Percentiles rank a stretch among this genome's conserved stretches.
Evolutionary conservation across 2,329 filamentous ascomycete genomes (phyloP).

Genomic region (Lizonia empirigonia): DNA sequence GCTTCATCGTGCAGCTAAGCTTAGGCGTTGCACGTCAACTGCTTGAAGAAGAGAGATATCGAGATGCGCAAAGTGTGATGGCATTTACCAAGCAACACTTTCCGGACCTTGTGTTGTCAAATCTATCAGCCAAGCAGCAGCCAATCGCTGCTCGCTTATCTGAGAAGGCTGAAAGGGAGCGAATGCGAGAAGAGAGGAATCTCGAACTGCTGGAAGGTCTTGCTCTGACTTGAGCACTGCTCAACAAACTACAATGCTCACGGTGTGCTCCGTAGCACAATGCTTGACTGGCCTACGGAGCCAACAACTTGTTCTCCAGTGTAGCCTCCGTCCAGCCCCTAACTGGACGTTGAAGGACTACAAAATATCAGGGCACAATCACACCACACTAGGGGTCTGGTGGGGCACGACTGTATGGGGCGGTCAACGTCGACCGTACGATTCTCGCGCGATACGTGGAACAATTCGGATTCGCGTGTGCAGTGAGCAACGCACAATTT

Average conservation of each 20-base stretch:
- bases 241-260: background rate
- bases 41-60: slow-evolving; percentile 35
- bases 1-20: slow-evolving; percentile 39
- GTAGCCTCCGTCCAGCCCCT: background rate
- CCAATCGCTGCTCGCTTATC: background rate
- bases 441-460: background rate
- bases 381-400: background rate
- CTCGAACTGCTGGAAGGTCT: slow-evolving; percentile 37
- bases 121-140: slow-evolving; percentile 6
- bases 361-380: background rate
- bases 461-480: background rate
- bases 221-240: slow-evolving; percentile 21
- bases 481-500: background rate
- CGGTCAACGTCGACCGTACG: background rate
- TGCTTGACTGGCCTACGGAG: background rate
- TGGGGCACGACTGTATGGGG: background rate
- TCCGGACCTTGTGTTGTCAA: slow-evolving; percentile 36
- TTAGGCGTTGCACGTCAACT: slow-evolving; percentile 38
- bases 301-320: background rate
- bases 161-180: slow-evolving; percentile 5
- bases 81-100: slow-evolving; percentile 40
- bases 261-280: background rate
- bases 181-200: slow-evolving; percentile 26
- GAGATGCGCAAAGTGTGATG: slow-evolving; percentile 39
- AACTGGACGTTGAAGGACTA: background rate